A percentile compares a stretch with the other conserved stretches of the same genome.
phyloP scores from a whole-genome alignment of 164 flowering plant species.

The Aristolochia contorta region DNA sequence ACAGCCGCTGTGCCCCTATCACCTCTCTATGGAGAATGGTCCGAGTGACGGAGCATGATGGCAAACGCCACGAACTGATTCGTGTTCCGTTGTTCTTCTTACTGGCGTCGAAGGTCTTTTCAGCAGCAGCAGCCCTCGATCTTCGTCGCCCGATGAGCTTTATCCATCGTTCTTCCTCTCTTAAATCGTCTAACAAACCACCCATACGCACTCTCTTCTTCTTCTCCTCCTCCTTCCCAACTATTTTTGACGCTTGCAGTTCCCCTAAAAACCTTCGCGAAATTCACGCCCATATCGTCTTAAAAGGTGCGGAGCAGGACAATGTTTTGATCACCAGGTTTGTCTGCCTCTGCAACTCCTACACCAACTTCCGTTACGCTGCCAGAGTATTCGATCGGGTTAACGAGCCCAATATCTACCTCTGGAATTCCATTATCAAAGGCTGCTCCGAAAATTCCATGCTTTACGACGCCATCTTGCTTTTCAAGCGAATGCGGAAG shows the following conservation, averaged over 20 bases:
- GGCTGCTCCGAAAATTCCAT: constrained; percentile 4
- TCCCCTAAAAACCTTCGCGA: constrained; percentile 3
- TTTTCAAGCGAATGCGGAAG: constrained; percentile 9
- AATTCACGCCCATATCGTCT: constrained; percentile 11
- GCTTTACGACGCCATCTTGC: constrained; percentile 3
- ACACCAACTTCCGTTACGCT: constrained; percentile 4
- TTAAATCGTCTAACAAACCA: not conserved
- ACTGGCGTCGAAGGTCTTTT: not conserved
- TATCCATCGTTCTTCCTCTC: not conserved
- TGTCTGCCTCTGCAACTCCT: constrained; percentile 8
- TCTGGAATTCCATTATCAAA: constrained; percentile 15
- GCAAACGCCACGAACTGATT: not conserved
- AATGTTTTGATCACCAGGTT: constrained; percentile 8
- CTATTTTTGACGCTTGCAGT: constrained; percentile 5
- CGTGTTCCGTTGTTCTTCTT: not conserved
- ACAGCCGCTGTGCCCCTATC: too few relatives aligned
- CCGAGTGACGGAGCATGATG: not conserved
- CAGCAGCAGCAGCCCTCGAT: not conserved
- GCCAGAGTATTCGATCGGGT: constrained; percentile 7
- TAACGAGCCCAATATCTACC: constrained; percentile 6
- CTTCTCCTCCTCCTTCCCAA: not conserved
- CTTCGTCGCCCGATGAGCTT: constrained; percentile 6
- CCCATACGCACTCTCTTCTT: not conserved
- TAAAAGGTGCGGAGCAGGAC: constrained; percentile 7
- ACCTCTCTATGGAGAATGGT: too few relatives aligned